Evolutionary conservation across 164 flowering plant species (phyloP).

Genomic region (Chloranthus sessilifolius): DNA sequence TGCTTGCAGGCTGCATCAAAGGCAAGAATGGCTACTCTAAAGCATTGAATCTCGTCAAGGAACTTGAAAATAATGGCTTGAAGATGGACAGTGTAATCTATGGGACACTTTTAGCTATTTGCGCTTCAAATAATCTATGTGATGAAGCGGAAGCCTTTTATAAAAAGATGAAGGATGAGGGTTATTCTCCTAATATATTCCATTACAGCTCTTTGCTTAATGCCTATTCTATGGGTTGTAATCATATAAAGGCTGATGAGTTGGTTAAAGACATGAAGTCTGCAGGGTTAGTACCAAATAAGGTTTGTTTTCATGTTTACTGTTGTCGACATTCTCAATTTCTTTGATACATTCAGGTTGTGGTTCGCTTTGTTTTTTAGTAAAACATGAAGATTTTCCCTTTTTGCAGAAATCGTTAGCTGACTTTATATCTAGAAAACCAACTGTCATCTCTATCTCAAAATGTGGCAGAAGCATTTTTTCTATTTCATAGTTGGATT

Average conservation of each 20-base stretch:
- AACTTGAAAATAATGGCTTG: constrained; percentile 46
- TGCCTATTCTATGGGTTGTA: constrained; percentile 67
- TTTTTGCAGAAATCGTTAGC: too few species aligned
- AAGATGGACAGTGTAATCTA: constrained; percentile 69
- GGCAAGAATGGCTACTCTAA: constrained; percentile 57
- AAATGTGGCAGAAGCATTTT: too few species aligned
- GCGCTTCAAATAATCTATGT: constrained; percentile 66
- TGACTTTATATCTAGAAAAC: too few species aligned
- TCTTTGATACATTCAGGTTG: too few species aligned
- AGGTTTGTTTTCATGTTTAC: constrained; percentile 57
- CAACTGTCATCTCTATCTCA: too few species aligned
- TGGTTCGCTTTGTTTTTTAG: too few species aligned
- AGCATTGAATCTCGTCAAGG: constrained; percentile 68
- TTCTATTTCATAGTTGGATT: too few species aligned
- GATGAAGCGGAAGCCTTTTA: constrained; percentile 78
- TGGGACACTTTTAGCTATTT: constrained; percentile 75
- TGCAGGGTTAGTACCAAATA: constrained; percentile 78
- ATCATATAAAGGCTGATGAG: constrained; percentile 64
- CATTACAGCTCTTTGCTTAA: constrained; percentile 91
- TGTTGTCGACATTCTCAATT: too few species aligned
- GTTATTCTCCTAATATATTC: constrained; percentile 63
- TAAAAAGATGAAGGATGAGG: constrained; percentile 69
- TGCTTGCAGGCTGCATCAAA: constrained; percentile 83
- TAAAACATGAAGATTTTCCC: too few species aligned
- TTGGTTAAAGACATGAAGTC: constrained; percentile 74